Conservation (phyloP, 2,329 filamentous ascomycete genomes). For the Aspergillus sp. region DNA sequence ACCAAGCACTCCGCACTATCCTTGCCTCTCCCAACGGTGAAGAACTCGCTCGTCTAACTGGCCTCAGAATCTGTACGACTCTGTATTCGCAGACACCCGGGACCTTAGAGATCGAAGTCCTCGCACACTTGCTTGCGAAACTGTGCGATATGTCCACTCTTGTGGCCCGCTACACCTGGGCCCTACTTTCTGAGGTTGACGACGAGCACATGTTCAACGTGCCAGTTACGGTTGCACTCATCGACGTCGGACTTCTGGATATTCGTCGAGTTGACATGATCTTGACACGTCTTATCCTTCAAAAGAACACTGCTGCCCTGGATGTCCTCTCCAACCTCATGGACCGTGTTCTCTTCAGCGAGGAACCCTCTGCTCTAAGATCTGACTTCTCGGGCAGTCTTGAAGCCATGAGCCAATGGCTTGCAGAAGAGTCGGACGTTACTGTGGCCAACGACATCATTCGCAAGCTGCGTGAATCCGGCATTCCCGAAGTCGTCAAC, state of each 20-base stretch:
- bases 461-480: conserved; percentile 59
- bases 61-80: conserved; percentile 57
- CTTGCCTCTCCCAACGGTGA: conserved; percentile 59
- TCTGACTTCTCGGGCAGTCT: conserved; percentile 84
- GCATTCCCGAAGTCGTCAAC: conserved; percentile 57
- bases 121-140: conserved; percentile 62
- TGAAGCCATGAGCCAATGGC: conserved; percentile 78
- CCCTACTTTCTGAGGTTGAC: conserved; percentile 53
- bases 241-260: conserved; percentile 62
- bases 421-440: conserved; percentile 69
- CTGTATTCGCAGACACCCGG: conserved; percentile 58
- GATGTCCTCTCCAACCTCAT: conserved; percentile 79
- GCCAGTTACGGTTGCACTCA: conserved; percentile 60
- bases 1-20: conserved; percentile 57
- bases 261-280: conserved; percentile 68
- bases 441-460: conserved; percentile 71
- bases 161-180: conserved; percentile 56
- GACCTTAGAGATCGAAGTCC: conserved; percentile 63
- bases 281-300: conserved; percentile 70
- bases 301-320: conserved; percentile 70
- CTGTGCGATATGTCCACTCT: conserved; percentile 63
- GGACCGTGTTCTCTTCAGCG: conserved; percentile 75
- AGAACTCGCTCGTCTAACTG: conserved; percentile 56
- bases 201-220: conserved; percentile 65
- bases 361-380: conserved; percentile 74